Base-by-base conservation (phyloP, 805 yeast species). In the Priceomyces melissophilus region DNA sequence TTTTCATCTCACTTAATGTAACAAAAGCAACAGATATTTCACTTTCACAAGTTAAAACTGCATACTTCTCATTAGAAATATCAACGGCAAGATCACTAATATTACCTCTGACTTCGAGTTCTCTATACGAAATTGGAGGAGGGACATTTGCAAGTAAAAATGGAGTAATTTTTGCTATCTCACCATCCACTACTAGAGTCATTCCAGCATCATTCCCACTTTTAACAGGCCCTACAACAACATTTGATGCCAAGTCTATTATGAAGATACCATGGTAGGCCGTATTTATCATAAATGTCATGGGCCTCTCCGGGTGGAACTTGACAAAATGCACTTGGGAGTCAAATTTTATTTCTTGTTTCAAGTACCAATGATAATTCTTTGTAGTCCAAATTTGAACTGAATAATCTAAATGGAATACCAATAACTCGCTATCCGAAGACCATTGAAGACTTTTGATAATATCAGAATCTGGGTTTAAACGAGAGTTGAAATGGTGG, bases 361-460 rank as follows among this genome's bases (percentile, higher is more conserved):
- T 93, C 51, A 90, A 71, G 61, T 86, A 89, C 99, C 99, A 93
- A 57, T 90, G 95, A 62, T 90, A 93, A 61, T 93, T 93, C 57
- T 87, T 89, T 3, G 86, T 73, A 1, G 95, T 82, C 97, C 97
- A 93, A 16, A 93, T 62, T 57, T 85, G 95, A n/a, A 93, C 74
- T 11, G 78, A 67, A 50, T 81, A 73, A 2, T 62, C 46, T 23
- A 85, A 68, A 31, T 77, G 81, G 10, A 93, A 65, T 2, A 96
- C 87, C 40, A 93, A 67, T 1, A 86, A 71, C 49, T 89, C 95
- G 40, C 90, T 81, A 50, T 82, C 82, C 30, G 80, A 71, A 39
- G 91, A 87, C 98, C 98, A 93, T 31, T 76, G 73, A 13, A 93
- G 42, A 32, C 71, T 69, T 7, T 62, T 47, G 15, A 90, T 69